Base-by-base conservation (phyloP, 1,284 basidiomycete genomes). In the Ustilago nuda region DNA sequence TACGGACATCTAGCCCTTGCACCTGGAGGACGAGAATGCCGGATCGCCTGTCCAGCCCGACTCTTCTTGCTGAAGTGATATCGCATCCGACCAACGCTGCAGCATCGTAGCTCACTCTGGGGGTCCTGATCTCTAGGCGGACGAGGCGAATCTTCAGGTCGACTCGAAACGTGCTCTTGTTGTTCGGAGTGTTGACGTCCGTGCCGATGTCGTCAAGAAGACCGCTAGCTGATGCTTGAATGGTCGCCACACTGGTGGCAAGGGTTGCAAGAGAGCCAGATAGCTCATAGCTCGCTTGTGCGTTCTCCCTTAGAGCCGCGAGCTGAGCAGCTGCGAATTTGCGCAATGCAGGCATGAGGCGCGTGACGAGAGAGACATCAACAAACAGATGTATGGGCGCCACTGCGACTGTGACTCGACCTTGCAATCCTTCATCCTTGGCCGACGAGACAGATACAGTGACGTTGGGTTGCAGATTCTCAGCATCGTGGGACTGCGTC, bases 361-460 rank as follows among this genome's bases (percentile, higher is more conserved):
- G 60, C 23, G 76, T 73, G 8, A 65, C 65, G 7, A 78, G 53
- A 3, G 81, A 81, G 8, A 72, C 43, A 43, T 82, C 81, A 8
- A 74, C 52, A 41, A 82, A 81, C 17, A 73, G 35, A 48, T 82
- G 81, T 0, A 81, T 48, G 2, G 79, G 78, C 11, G 72, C 75
- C 0, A 79, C 41, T 4, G 27, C 27, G 8, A 43, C 66, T 2
- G 17, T 43, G 36, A 76, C 33, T 8, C 17, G 48, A 2, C 68
- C 58, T 45, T 58, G 68, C n/a, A 53, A 36, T 2, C 36, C 23
- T 17, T 48, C 17, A 4, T 15, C 17, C 23, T 55, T 33, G 45
- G 2, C 9, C 6, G 50, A 32, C 19, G 19, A 30, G 11, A 51
- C 41, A 11, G 59, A 61, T 2, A 68, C 32, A 17, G 30, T 23